Evolutionary conservation across 2,329 filamentous ascomycete genomes (phyloP).

Genomic region (Westerdykella aurantiaca): DNA sequence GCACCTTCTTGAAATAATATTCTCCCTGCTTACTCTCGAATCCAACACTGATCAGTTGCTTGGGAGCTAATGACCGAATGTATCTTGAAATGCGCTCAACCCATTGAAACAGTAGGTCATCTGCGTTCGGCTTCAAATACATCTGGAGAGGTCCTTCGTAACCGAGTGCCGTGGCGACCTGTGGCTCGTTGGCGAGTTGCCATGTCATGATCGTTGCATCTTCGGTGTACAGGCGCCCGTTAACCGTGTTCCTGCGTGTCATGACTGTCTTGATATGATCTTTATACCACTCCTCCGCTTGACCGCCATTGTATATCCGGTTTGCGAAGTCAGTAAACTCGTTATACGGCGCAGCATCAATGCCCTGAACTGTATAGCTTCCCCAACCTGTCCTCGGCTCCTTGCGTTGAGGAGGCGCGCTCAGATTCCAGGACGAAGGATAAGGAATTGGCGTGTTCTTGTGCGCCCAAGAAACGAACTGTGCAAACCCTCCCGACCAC

Average conservation of each 20-base stretch:
- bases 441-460: constrained; percentile 32
- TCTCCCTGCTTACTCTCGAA: constrained; percentile 39
- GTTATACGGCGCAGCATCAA: constrained; percentile 29
- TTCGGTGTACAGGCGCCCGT: constrained; percentile 32
- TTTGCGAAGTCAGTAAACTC: constrained; percentile 28
- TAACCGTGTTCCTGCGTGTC: constrained; percentile 34
- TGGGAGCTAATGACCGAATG: constrained; percentile 33
- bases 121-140: constrained; percentile 20
- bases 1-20: constrained; percentile 36
- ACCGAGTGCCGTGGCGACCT: constrained; percentile 21
- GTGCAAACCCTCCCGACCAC: constrained; percentile 37
- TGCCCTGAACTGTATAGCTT: constrained; percentile 32
- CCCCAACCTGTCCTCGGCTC: constrained; percentile 36
- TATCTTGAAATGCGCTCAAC: constrained; percentile 33
- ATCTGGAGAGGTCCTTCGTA: constrained; percentile 26
- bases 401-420: constrained; percentile 30
- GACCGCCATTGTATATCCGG: constrained; percentile 31
- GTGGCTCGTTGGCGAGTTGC: constrained; percentile 39
- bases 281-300: constrained; percentile 34
- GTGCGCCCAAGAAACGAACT: constrained; percentile 37
- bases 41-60: constrained; percentile 37
- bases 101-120: constrained; percentile 35
- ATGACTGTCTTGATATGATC: constrained; percentile 36
- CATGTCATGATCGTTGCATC: constrained; percentile 40
- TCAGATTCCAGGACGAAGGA: constrained; percentile 36